These are phyloP conservation scores for Thermothielavioides terrestris DNA, from an alignment of 495 filamentous ascomycete species.

Conservation along the genomic window DNA sequence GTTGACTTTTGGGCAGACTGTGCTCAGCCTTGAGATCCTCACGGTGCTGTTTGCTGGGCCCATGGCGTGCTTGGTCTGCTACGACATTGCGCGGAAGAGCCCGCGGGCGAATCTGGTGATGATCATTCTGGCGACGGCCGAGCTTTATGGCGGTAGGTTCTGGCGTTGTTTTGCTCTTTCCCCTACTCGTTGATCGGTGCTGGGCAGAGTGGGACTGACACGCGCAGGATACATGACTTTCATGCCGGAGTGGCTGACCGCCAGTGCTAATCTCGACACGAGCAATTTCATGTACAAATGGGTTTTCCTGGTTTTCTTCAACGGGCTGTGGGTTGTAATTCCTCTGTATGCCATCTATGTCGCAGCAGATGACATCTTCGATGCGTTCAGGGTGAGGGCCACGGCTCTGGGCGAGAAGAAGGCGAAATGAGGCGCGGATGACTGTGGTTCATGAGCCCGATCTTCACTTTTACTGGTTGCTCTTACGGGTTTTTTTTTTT, in stretches of 20 bases:
- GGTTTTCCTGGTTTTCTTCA: constrained; percentile 89
- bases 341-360: constrained; percentile 70
- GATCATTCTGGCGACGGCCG: constrained; percentile 75
- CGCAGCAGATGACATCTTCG: constrained; percentile 49
- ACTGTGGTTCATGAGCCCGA: no score
- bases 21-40: constrained; percentile 75
- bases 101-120: constrained; percentile 60
- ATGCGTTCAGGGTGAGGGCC: constrained; percentile 42
- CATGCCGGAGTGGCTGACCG: constrained; percentile 83
- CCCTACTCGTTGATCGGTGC: no score
- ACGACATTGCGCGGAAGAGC: constrained; percentile 51
- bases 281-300: constrained; percentile 79
- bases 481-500: no score
- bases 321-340: constrained; percentile 77
- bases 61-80: constrained; percentile 61
- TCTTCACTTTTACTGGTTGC: no score
- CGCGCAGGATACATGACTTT: constrained; percentile 82
- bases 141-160: constrained; percentile 71
- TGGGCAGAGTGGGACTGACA: not conserved
- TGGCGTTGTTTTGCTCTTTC: no score
- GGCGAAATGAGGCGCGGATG: constrained; percentile 13
- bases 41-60: constrained; percentile 75
- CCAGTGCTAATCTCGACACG: constrained; percentile 65
- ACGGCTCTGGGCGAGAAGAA: constrained; percentile 23
- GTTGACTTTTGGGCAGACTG: constrained; percentile 33